Conservation (phyloP, 2,329 filamentous ascomycete genomes). For the Phymatotrichopsis omnivora region DNA sequence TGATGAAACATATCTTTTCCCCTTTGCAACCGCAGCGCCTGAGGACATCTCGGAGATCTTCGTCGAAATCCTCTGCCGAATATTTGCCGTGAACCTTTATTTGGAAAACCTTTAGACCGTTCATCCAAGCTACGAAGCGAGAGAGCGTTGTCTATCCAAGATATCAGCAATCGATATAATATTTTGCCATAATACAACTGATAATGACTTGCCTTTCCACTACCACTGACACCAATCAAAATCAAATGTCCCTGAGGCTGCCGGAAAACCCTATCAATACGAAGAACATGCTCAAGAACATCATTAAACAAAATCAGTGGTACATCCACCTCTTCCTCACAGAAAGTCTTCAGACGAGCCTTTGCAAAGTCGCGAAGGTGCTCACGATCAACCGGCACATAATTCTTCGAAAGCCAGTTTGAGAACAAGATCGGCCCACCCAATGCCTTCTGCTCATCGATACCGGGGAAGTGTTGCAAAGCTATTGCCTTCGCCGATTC, state of each 20-base stretch:
- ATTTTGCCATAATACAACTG: conserved; percentile 4
- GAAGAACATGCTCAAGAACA: conserved; percentile 91
- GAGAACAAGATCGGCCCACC: conserved; percentile 94
- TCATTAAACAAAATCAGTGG: conserved; percentile 99
- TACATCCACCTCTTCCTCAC: conserved; percentile 97
- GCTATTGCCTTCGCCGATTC: conserved; percentile 79
- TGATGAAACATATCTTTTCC: conserved; percentile 99
- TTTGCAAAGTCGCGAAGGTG: conserved; percentile 95
- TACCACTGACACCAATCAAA: conserved; percentile 94
- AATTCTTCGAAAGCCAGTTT: conserved; percentile 98
- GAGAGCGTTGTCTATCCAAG: conserved; percentile 65
- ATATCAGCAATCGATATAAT: conserved; percentile 1
- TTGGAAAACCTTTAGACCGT: conserved; percentile 95
- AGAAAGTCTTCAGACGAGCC: conserved; percentile 93
- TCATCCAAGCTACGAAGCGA: conserved; percentile 99
- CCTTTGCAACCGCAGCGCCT: conserved; percentile 92
- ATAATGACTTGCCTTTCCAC: conserved; percentile 54
- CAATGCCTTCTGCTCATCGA: conserved; percentile 80
- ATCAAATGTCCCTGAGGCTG: conserved; percentile 98
- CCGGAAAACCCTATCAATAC: conserved; percentile 96
- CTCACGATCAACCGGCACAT: conserved; percentile 91
- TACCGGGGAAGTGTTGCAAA: conserved; percentile 85
- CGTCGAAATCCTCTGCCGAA: conserved; percentile 96
- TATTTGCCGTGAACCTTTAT: conserved; percentile 99
- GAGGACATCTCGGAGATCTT: conserved; percentile 88